Conservation (phyloP, 176 grass and related monocot species). For the Rhynchospora breviuscula region DNA sequence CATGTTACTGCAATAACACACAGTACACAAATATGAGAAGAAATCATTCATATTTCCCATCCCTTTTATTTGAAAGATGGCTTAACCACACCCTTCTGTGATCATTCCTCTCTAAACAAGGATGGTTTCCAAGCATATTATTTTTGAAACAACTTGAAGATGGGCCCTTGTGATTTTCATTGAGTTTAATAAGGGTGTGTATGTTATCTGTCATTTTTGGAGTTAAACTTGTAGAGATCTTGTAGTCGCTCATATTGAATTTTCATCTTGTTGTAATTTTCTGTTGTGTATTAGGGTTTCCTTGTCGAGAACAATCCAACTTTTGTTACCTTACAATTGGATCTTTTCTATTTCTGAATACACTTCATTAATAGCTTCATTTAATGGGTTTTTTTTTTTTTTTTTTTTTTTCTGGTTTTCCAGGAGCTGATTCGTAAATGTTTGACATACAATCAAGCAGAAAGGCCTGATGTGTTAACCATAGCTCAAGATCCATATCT, state of each 20-base stretch:
- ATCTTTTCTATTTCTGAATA: constrained; percentile 19
- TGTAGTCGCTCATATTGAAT: background rate
- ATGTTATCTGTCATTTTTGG: background rate
- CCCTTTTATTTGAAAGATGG: background rate
- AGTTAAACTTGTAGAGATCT: too few relatives aligned
- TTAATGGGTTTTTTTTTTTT: constrained; percentile 4
- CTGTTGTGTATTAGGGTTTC: background rate
- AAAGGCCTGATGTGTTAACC: constrained; percentile 89
- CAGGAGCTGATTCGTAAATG: constrained; percentile 91
- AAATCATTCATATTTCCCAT: background rate
- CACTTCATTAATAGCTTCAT: constrained; percentile 13
- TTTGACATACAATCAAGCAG: constrained; percentile 93
- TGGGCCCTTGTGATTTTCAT: background rate
- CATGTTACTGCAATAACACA: background rate
- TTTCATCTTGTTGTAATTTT: background rate
- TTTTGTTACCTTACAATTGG: background rate
- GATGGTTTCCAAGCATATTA: background rate
- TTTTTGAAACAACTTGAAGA: background rate
- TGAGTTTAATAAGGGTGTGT: background rate
- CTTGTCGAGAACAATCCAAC: background rate
- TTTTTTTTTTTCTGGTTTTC: background rate
- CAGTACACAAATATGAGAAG: background rate
- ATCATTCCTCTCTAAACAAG: background rate
- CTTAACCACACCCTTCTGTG: background rate
- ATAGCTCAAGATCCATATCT: constrained; percentile 93